Percentiles rank a stretch among this genome's conserved stretches.
Conservation (phyloP, 83 land plant genomes). For the Isoetes engelmannii region DNA sequence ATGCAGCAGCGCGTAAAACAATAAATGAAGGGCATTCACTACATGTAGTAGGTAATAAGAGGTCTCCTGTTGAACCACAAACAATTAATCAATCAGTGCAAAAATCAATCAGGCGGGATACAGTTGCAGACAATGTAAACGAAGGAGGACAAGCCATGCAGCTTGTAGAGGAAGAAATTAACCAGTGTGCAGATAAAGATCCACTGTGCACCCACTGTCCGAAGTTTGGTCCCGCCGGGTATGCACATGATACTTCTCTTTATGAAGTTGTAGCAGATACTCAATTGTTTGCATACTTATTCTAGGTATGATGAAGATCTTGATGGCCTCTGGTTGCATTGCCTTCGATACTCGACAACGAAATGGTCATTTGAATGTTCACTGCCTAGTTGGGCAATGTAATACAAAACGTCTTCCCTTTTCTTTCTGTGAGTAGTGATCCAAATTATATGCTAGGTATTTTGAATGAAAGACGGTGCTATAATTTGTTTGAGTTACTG, state of each 20-base stretch:
- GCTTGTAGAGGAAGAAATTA: constrained; percentile 16
- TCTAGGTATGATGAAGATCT: constrained; percentile 2
- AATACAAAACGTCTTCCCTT: not conserved
- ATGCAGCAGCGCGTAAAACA: constrained; percentile 41
- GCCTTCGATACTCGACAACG: not conserved
- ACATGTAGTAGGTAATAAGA: constrained; percentile 7
- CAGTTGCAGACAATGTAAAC: constrained; percentile 14
- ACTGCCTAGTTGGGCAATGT: constrained; percentile 3
- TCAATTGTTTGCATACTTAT: not conserved
- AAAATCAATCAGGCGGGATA: not conserved
- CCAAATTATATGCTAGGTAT: too few species aligned
- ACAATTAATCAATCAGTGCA: not conserved
- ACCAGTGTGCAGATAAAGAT: constrained; percentile 17
- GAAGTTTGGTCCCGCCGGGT: constrained; percentile 55
- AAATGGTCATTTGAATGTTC: constrained; percentile 8
- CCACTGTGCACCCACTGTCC: constrained; percentile 83
- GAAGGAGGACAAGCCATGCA: not conserved
- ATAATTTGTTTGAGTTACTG: too few species aligned
- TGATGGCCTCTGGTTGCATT: constrained; percentile 8
- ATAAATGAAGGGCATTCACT: not conserved
- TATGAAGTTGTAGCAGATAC: not conserved
- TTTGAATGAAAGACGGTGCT: too few species aligned
- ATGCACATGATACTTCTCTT: constrained; percentile 11
- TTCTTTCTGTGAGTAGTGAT: too few species aligned
- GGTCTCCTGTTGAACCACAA: not conserved